phyloP scores from a whole-genome alignment of 2,329 filamentous ascomycete genomes.

The Hypoxylon sp. region DNA sequence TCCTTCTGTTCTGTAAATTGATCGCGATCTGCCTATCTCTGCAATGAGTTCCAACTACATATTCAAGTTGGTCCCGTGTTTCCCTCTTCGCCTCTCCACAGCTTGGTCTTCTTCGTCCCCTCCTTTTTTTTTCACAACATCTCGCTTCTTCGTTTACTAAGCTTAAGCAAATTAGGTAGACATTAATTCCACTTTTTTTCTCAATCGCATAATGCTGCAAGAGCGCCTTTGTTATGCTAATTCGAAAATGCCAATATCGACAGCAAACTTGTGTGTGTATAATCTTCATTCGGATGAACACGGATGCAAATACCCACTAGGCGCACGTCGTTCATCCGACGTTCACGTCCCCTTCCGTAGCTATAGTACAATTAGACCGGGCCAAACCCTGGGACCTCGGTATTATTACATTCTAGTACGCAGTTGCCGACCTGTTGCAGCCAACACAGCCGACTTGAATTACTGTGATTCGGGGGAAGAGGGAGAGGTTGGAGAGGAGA shows the following conservation, averaged over 20 bases:
- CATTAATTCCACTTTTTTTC: conserved; percentile 30
- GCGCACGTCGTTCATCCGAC: conserved; percentile 9
- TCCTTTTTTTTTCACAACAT: background rate
- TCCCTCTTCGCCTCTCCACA: background rate
- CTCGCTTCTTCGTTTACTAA: conserved; percentile 22
- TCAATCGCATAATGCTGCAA: conserved; percentile 25
- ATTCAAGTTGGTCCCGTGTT: conserved; percentile 37
- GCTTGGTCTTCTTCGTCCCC: background rate
- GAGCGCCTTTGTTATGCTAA: conserved; percentile 12
- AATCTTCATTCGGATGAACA: conserved; percentile 18
- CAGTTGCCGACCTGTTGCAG: conserved; percentile 20
- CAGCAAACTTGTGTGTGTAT: conserved; percentile 14
- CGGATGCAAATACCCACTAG: conserved; percentile 17
- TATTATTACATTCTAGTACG: conserved; percentile 45
- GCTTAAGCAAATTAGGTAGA: conserved; percentile 35
- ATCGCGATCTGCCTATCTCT: conserved; percentile 45
- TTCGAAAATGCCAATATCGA: conserved; percentile 18
- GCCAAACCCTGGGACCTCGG: conserved; percentile 4
- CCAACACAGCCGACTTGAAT: conserved; percentile 18
- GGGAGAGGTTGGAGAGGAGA: conserved; percentile 50
- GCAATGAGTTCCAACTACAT: conserved; percentile 38
- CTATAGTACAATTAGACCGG: conserved; percentile 44
- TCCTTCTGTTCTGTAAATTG: conserved; percentile 34
- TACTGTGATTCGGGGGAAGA: conserved; percentile 42
- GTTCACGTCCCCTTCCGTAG: conserved; percentile 21